These are phyloP conservation scores for Neofusicoccum sp. DNA, from an alignment of 2,329 filamentous ascomycete species.

Conservation along the genomic window DNA sequence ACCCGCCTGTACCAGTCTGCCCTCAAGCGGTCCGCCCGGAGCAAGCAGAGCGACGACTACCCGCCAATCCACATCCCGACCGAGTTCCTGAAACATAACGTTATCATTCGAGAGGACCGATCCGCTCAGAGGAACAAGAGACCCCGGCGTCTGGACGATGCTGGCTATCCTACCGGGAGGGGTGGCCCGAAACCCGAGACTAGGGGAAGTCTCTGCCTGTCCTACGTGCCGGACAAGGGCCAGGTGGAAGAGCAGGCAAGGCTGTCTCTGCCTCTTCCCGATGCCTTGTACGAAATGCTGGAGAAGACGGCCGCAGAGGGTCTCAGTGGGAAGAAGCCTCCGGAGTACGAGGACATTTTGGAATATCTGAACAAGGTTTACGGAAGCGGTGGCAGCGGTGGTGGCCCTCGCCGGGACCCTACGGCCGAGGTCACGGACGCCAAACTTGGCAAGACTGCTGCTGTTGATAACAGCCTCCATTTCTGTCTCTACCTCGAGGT, in stretches of 20 bases:
- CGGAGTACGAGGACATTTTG: neutral
- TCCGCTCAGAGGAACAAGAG: neutral
- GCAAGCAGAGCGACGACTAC: conserved; percentile 33
- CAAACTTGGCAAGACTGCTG: neutral
- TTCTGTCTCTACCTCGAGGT: conserved; percentile 40
- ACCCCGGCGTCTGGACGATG: neutral
- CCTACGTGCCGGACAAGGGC: neutral
- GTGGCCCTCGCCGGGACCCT: neutral
- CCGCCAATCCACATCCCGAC: conserved; percentile 52
- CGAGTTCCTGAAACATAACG: conserved; percentile 56
- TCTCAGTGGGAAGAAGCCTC: neutral
- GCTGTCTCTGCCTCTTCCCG: neutral
- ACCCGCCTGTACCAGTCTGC: conserved; percentile 35
- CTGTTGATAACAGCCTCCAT: neutral
- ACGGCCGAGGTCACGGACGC: neutral
- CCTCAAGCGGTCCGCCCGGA: conserved; percentile 33
- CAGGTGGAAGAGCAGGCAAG: neutral
- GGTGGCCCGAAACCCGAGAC: conserved; percentile 18
- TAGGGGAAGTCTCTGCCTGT: neutral
- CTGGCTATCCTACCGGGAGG: neutral
- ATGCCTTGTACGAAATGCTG: neutral
- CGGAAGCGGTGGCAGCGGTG: too few relatives aligned
- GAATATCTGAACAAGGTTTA: conserved; percentile 6
- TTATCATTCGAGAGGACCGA: conserved; percentile 43
- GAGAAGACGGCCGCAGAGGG: neutral